phyloP scores from a whole-genome alignment of 2,329 filamentous ascomycete species.

The Nemania sp. region DNA sequence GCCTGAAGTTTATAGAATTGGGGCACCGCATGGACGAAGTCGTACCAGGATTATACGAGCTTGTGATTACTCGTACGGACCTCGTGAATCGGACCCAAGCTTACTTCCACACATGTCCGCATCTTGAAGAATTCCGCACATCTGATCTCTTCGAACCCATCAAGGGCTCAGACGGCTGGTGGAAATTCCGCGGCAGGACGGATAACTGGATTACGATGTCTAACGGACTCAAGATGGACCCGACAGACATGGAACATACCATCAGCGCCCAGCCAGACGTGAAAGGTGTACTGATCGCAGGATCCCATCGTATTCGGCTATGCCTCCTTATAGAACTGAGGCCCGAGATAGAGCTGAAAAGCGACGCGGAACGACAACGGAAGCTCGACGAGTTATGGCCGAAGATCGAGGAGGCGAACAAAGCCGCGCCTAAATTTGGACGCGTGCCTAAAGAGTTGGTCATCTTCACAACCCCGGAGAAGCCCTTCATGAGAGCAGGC shows the following conservation, averaged over 20 bases:
- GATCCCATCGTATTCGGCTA: slow-evolving; percentile 44
- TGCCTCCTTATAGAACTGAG: slow-evolving; percentile 47
- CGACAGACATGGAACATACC: slow-evolving; percentile 56
- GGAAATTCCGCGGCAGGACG: slow-evolving; percentile 54
- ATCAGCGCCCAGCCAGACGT: slow-evolving; percentile 49
- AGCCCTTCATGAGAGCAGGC: slow-evolving; percentile 44
- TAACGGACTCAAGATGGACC: slow-evolving; percentile 57
- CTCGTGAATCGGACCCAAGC: slow-evolving; percentile 41
- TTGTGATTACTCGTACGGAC: slow-evolving; percentile 47
- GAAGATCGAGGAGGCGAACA: slow-evolving; percentile 43
- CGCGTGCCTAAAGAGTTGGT: slow-evolving; percentile 44
- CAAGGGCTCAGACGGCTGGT: slow-evolving; percentile 55
- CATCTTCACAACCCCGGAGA: slow-evolving; percentile 39
- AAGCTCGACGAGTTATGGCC: slow-evolving; percentile 43
- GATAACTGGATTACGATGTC: slow-evolving; percentile 56
- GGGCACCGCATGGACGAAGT: slow-evolving; percentile 51
- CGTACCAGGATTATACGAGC: slow-evolving; percentile 48
- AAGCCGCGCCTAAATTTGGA: slow-evolving; percentile 43
- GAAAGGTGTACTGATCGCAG: slow-evolving; percentile 44
- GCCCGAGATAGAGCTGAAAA: slow-evolving; percentile 27
- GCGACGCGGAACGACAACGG: slow-evolving; percentile 26
- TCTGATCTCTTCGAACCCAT: slow-evolving; percentile 58
- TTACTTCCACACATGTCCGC: slow-evolving; percentile 51
- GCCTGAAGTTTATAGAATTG: slow-evolving; percentile 47
- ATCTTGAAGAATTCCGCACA: slow-evolving; percentile 54